These are phyloP conservation scores for Funneliformis mosseae DNA, from an alignment of 192 early-diverging fungal genomes.

Conservation along the genomic window DNA sequence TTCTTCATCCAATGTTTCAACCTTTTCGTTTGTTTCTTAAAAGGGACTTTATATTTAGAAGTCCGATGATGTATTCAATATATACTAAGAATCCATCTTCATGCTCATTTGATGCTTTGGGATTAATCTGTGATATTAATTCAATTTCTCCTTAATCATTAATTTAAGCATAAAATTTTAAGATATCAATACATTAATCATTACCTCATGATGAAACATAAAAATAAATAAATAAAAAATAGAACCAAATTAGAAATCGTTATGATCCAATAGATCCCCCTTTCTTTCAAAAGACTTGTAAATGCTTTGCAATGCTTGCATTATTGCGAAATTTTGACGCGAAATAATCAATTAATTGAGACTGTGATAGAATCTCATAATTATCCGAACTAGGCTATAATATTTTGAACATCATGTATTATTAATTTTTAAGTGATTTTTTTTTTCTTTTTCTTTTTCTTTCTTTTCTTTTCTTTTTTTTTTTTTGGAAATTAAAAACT, in stretches of 20 bases:
- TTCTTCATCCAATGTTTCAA: constrained; percentile 87
- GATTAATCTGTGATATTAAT: constrained; percentile 96
- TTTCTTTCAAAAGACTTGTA: constrained; percentile 73
- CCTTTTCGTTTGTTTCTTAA: constrained; percentile 66
- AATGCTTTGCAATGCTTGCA: constrained; percentile 80
- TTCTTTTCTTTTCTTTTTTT: too few relatives aligned
- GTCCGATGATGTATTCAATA: constrained; percentile 99
- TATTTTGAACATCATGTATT: neutral
- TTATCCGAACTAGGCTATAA: constrained; percentile 60
- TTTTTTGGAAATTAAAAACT: neutral
- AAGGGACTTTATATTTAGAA: constrained; percentile 79
- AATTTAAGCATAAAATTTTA: neutral
- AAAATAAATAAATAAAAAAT: constrained; percentile 2
- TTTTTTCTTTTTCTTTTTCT: too few relatives aligned
- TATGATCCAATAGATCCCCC: constrained; percentile 96
- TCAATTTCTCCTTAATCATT: constrained; percentile 86
- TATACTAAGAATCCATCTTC: constrained; percentile 98
- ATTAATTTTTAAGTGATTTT: too few relatives aligned
- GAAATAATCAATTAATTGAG: constrained; percentile 80
- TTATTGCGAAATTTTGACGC: constrained; percentile 70
- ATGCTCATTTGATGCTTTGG: constrained; percentile 87
- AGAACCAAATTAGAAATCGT: constrained; percentile 93
- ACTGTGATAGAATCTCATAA: constrained; percentile 63
- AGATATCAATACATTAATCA: neutral
- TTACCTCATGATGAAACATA: neutral